Conservation (phyloP, 176 grass and related monocot genomes). For the Cenchrus fungigraminus region DNA sequence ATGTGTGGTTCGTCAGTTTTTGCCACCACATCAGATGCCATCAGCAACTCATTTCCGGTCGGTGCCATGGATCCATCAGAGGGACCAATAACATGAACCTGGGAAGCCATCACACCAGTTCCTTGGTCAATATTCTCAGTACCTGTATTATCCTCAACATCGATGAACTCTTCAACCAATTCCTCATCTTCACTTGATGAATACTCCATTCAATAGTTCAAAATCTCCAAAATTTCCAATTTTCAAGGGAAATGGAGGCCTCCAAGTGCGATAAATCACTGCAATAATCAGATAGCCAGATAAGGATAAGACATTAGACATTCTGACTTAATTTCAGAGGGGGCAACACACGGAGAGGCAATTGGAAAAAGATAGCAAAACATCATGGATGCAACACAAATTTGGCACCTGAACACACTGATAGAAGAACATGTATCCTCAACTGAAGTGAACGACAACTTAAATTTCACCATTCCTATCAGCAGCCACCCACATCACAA, state of each 20-base stretch:
- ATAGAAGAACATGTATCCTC: conserved; percentile 29
- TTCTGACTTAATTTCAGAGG: not conserved
- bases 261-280: not conserved
- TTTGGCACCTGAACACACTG: not conserved
- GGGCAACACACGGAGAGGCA: not conserved
- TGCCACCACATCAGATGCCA: conserved; percentile 41
- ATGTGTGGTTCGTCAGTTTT: conserved; percentile 57
- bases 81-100: conserved; percentile 36
- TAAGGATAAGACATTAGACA: not conserved
- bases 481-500: not conserved
- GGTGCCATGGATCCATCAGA: conserved; percentile 15
- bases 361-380: not conserved
- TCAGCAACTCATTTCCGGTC: conserved; percentile 41
- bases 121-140: conserved; percentile 43
- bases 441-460: not conserved
- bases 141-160: conserved; percentile 58
- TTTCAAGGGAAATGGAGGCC: not conserved
- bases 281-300: conserved; percentile 15
- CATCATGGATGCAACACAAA: not conserved
- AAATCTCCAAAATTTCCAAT: conserved; percentile 20
- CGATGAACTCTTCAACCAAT: conserved; percentile 65
- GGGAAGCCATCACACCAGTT: conserved; percentile 25
- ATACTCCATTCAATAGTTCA: conserved; percentile 64
- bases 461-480: conserved; percentile 25
- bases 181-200: conserved; percentile 80